Evolutionary conservation across 345 rosid species (phyloP).

Genomic region (Eutrema heterophyllum): DNA sequence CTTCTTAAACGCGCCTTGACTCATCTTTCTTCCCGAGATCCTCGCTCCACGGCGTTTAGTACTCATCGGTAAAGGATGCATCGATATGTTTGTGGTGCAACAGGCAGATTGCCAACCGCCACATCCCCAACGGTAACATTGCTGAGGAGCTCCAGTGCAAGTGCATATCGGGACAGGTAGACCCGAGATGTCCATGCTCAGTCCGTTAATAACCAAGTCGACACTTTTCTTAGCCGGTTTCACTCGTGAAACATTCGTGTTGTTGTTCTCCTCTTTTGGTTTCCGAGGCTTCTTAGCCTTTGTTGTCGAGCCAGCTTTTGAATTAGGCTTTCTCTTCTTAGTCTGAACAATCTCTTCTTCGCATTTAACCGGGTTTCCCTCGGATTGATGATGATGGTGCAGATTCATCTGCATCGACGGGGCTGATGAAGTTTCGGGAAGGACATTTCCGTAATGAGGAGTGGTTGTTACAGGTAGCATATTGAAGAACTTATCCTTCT

Average conservation of each 20-base stretch:
- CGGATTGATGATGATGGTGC: conserved; percentile 41
- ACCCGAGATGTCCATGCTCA: conserved; percentile 79
- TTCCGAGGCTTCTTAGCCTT: conserved; percentile 73
- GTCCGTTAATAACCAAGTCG: conserved; percentile 79
- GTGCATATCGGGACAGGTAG: conserved; percentile 92
- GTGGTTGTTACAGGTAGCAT: conserved; percentile 44
- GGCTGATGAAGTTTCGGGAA: conserved; percentile 55
- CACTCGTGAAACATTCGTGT: conserved; percentile 37
- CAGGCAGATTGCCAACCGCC: conserved; percentile 99
- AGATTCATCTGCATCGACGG: conserved; percentile 56
- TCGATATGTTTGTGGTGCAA: conserved; percentile 86
- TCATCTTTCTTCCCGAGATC: conserved; percentile 98
- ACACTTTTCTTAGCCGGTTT: conserved; percentile 83
- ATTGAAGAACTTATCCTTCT: conserved; percentile 64
- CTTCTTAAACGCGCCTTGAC: conserved; percentile 96
- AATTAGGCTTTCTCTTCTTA: conserved; percentile 62
- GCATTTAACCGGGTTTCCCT: conserved; percentile 43
- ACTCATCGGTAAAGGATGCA: conserved; percentile 96
- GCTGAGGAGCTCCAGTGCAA: conserved; percentile 93
- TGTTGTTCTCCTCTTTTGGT: conserved; percentile 54
- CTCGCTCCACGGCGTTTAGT: conserved; percentile 93
- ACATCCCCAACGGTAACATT: conserved; percentile 98
- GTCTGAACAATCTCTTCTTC: conserved; percentile 46
- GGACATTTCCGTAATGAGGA: conserved; percentile 39
- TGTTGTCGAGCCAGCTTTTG: conserved; percentile 46